phyloP scores from a whole-genome alignment of 2,329 filamentous ascomycete genomes.

The Stagonosporopsis chrysanthemi region DNA sequence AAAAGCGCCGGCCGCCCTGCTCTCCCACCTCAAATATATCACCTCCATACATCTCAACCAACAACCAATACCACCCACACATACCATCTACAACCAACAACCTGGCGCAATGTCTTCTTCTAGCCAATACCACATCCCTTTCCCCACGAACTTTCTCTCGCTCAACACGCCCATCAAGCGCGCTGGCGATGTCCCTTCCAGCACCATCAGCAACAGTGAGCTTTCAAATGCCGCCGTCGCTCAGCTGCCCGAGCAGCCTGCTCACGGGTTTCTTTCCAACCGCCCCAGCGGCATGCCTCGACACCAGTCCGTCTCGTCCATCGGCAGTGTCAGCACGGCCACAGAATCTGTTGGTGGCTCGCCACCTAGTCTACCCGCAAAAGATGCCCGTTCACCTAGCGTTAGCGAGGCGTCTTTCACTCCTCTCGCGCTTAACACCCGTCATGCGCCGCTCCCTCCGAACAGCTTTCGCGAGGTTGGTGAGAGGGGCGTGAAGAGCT shows the following conservation, averaged over 20 bases:
- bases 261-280: conserved; percentile 51
- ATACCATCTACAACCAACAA: conserved; percentile 24
- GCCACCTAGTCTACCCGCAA: conserved; percentile 40
- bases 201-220: conserved; percentile 17
- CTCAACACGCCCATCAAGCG: conserved; percentile 45
- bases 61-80: conserved; percentile 16
- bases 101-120: conserved; percentile 46
- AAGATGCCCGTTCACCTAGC: conserved; percentile 37
- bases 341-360: conserved; percentile 28
- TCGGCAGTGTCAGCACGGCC: conserved; percentile 26
- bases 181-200: conserved; percentile 14
- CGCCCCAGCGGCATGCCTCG: conserved; percentile 27
- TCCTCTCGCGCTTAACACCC: conserved; percentile 47
- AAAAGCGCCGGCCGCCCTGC: conserved; percentile 27
- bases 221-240: conserved; percentile 21
- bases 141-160: conserved; percentile 46
- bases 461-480: conserved; percentile 33
- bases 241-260: conserved; percentile 31
- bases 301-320: conserved; percentile 41
- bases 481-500: conserved; percentile 27
- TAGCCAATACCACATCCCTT: conserved; percentile 48
- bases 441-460: conserved; percentile 38
- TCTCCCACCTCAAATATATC: conserved; percentile 3
- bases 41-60: conserved; percentile 11
- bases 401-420: conserved; percentile 37